A percentile compares a stretch with the other conserved stretches of the same genome.
Conservation (phyloP, 805 yeast species). For the Komagataella pastoris region DNA sequence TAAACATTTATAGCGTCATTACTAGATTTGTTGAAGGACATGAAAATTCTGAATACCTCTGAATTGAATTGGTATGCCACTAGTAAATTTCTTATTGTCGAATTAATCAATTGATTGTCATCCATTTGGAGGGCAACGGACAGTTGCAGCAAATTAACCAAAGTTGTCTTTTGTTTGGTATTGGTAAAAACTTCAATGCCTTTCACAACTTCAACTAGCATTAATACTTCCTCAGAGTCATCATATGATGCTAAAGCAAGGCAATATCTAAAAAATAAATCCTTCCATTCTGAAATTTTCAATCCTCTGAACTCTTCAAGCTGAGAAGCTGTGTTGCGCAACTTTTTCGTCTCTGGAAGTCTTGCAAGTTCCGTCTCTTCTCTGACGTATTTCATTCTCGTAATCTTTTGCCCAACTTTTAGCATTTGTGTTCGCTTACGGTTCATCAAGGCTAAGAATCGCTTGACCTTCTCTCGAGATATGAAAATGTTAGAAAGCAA, state of each 20-base stretch:
- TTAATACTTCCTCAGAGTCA: conserved; percentile 42
- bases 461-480: conserved; percentile 58
- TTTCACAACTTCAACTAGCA: conserved; percentile 59
- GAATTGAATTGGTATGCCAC: conserved; percentile 68
- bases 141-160: conserved; percentile 54
- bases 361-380: conserved; percentile 31
- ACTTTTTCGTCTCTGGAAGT: conserved; percentile 9
- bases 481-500: conserved; percentile 67
- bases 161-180: conserved; percentile 42
- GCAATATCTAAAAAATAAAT: conserved; percentile 68
- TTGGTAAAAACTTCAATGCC: conserved; percentile 69
- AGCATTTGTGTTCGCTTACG: conserved; percentile 48
- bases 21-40: conserved; percentile 56
- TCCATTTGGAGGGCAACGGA: conserved; percentile 31
- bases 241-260: conserved; percentile 51
- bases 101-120: conserved; percentile 41
- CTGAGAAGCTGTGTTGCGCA: conserved; percentile 21
- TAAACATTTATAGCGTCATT: conserved; percentile 42
- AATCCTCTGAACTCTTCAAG: conserved; percentile 61
- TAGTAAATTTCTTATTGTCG: conserved; percentile 48
- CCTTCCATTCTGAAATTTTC: conserved; percentile 73
- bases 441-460: conserved; percentile 53
- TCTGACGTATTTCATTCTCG: conserved; percentile 50
- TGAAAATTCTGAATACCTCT: conserved; percentile 48
- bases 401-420: conserved; percentile 61